A percentile compares a stretch with the other conserved stretches of the same genome.
These are phyloP conservation scores for Platanthera zijinensis DNA, from an alignment of 106 monocot genomes.

Conservation along the genomic window DNA sequence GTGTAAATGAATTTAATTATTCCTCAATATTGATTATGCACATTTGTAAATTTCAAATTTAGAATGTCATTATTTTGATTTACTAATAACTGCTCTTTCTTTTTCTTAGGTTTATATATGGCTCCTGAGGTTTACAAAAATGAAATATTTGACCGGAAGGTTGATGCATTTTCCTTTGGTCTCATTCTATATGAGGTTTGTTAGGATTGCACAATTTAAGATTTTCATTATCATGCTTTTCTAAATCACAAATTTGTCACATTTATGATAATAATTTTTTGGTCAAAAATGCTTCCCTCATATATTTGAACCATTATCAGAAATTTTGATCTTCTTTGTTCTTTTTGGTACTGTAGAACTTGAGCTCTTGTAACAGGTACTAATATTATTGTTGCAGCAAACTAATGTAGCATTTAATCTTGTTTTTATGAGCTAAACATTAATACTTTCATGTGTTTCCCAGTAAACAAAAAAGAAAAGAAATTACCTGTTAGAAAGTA, in stretches of 20 bases:
- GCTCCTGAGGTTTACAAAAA: slow-evolving; percentile 86
- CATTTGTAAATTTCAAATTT: background rate
- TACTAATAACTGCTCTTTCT: background rate
- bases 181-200: slow-evolving; percentile 85
- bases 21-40: background rate
- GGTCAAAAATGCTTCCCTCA: background rate
- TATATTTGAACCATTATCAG: background rate
- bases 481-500: too few species aligned
- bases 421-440: too few species aligned
- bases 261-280: background rate
- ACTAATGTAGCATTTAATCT: too few species aligned
- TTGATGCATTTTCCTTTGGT: slow-evolving; percentile 86
- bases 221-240: background rate
- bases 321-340: too few species aligned
- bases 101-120: slow-evolving; percentile 48
- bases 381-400: too few species aligned
- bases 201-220: background rate
- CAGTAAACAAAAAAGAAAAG: too few species aligned
- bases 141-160: slow-evolving; percentile 65
- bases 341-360: too few species aligned
- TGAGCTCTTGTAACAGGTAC: too few species aligned
- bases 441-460: too few species aligned
- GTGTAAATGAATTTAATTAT: background rate
- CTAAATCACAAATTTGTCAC: background rate
- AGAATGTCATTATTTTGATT: slow-evolving; percentile 1